Base-by-base conservation (phyloP, 2,329 filamentous ascomycete species). In the Rhynchosporium graminicola region DNA sequence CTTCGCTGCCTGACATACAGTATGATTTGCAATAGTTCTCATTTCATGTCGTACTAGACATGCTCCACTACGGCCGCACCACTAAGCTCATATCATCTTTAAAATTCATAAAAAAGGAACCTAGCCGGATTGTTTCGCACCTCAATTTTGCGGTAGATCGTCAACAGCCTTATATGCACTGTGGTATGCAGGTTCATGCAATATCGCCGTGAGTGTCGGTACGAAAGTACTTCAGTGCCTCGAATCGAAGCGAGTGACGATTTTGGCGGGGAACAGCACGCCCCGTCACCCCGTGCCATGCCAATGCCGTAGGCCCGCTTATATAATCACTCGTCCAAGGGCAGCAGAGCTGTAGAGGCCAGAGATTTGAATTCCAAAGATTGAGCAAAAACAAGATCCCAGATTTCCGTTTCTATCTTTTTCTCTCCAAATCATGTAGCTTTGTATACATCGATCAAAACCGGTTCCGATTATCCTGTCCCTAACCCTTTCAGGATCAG, bases 401-500 rank as follows among this genome's bases (percentile, higher is more conserved):
- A 47, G n/a, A 13, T 51, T 36, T 51, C 13, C 45, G 28, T 57
- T 46, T 47, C 52, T 55, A 57, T 57, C 40, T 29, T 57, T 42
- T 28, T n/a, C 42, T 57, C 31, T 46, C 42, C 28, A 45, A 57
- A n/a, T 57, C 15, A 40, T 43, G 15, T 42, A 57, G 54, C 42
- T 46, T 57, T 15, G 3, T 57, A 4, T n/a, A 36, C 31, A 51
- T 36, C 48, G 33, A 36, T 51, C 29, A 31, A 51, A 36, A 51
- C 12, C 31, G 48, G 13, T 20, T 36, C n/a, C 48, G 29, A 57
- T 31, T 57, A 46, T 57, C 15, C 26, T 57, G 45, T 57, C 3
- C 54, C 54, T 64, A 63, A 62, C 38, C 13, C 46, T 63, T 64
- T 54, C 62, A 63, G 57, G 42, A 56, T 55, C 31, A 15, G 50